Percentiles rank a stretch among this genome's conserved stretches.
These are phyloP conservation scores for Neobulgaria alba DNA, from an alignment of 2,329 filamentous ascomycete species.

Conservation along the genomic window DNA sequence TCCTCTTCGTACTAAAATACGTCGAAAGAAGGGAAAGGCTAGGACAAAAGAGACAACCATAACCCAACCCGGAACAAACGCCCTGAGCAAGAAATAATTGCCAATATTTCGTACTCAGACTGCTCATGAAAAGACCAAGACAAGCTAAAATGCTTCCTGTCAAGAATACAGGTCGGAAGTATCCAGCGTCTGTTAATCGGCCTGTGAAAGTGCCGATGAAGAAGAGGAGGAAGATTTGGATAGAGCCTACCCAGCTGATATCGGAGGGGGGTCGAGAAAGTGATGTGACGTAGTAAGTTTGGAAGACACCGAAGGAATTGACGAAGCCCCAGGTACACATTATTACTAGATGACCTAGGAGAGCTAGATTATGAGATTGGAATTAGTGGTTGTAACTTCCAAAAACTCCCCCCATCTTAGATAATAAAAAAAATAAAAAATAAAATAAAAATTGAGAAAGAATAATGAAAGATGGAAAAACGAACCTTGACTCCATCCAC, in stretches of 20 bases:
- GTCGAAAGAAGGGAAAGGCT: conserved; percentile 31
- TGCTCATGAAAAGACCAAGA: conserved; percentile 34
- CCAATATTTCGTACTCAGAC: conserved; percentile 33
- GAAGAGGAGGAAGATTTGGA: conserved; percentile 36
- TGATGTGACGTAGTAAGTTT: conserved; percentile 33
- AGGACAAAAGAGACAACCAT: conserved; percentile 35
- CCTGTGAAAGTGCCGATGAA: conserved; percentile 34
- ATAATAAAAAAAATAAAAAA: neutral
- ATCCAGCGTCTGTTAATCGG: conserved; percentile 33
- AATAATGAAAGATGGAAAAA: conserved; percentile 2
- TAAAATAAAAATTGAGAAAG: neutral
- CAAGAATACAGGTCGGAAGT: conserved; percentile 28
- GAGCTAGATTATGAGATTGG: conserved; percentile 7
- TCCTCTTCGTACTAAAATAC: conserved; percentile 34
- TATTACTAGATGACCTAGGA: conserved; percentile 22
- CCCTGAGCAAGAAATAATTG: conserved; percentile 38
- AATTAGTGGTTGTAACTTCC: too few species aligned
- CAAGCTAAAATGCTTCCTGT: conserved; percentile 26
- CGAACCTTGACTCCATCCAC: conserved; percentile 26
- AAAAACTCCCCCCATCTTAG: too few species aligned
- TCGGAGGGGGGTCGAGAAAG: conserved; percentile 29
- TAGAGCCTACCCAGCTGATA: conserved; percentile 39
- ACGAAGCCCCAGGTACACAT: conserved; percentile 31
- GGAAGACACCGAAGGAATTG: conserved; percentile 36
- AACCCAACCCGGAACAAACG: conserved; percentile 33